Conservation (phyloP, 139 green algal species). For the Chlamydomonas sp. region DNA sequence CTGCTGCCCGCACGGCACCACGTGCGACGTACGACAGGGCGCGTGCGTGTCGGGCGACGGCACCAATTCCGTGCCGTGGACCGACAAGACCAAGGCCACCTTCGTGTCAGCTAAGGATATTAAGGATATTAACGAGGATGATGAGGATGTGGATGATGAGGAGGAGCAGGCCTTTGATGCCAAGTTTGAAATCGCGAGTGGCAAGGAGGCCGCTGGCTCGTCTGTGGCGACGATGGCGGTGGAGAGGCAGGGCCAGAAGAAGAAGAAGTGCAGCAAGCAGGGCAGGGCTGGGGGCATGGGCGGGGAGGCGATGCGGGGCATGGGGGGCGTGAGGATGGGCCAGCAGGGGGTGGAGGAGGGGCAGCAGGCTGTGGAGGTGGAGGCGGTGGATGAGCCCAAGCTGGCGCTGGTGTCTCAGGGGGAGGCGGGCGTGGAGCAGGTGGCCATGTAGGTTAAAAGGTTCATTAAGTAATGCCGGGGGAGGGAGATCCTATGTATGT, state of each 20-base stretch:
- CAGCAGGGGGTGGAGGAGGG: no score
- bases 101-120: not conserved
- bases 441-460: no score
- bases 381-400: no score
- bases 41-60: conserved; percentile 64
- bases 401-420: no score
- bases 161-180: not conserved
- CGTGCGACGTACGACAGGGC: conserved; percentile 83
- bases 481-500: no score
- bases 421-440: no score
- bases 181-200: not conserved
- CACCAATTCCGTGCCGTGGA: conserved; percentile 41
- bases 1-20: conserved; percentile 91
- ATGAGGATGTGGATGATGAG: not conserved
- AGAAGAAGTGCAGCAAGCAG: not conserved
- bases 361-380: no score
- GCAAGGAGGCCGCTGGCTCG: not conserved
- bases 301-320: no score
- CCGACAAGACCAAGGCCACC: conserved; percentile 41
- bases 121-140: not conserved
- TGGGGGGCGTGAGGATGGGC: no score
- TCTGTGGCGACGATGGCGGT: not conserved
- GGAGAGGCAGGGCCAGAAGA: not conserved
- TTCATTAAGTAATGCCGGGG: no score
- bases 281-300: not conserved